A percentile compares a stretch with the other conserved stretches of the same genome.
phyloP scores from a whole-genome alignment of 371 early-diverging fungal species.

The Parasitella parasitica region DNA sequence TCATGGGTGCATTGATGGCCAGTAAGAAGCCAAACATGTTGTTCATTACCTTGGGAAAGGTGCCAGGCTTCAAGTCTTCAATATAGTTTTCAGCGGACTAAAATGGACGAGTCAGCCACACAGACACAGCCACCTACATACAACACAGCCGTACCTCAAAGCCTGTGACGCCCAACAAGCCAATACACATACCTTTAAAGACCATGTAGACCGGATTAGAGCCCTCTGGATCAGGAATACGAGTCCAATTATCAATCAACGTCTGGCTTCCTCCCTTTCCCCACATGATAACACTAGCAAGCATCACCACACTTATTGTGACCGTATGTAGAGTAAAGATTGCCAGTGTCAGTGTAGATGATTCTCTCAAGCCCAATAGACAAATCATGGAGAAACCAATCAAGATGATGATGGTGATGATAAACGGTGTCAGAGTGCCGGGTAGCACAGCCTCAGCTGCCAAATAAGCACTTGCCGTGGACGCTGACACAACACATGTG shows the following conservation, averaged over 20 bases:
- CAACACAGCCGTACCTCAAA: constrained; percentile 32
- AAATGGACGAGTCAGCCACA: neutral
- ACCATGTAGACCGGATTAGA: constrained; percentile 34
- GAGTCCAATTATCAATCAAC: constrained; percentile 45
- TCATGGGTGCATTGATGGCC: constrained; percentile 47
- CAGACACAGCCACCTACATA: too few relatives aligned
- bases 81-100: constrained; percentile 52
- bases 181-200: constrained; percentile 55
- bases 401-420: constrained; percentile 46
- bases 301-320: constrained; percentile 44
- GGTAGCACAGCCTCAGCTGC: constrained; percentile 45
- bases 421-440: constrained; percentile 24
- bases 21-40: constrained; percentile 55
- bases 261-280: constrained; percentile 31
- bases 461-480: constrained; percentile 55
- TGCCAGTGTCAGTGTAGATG: constrained; percentile 41
- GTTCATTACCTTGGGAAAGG: constrained; percentile 58
- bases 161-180: constrained; percentile 60
- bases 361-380: constrained; percentile 43
- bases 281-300: constrained; percentile 43
- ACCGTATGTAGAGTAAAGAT: constrained; percentile 42
- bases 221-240: constrained; percentile 30
- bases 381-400: constrained; percentile 37
- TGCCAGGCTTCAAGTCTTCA: constrained; percentile 55
- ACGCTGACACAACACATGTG: constrained; percentile 58